Conservation (phyloP, 352 stramenopile genomes). For the Thraustochytrium striatum region DNA sequence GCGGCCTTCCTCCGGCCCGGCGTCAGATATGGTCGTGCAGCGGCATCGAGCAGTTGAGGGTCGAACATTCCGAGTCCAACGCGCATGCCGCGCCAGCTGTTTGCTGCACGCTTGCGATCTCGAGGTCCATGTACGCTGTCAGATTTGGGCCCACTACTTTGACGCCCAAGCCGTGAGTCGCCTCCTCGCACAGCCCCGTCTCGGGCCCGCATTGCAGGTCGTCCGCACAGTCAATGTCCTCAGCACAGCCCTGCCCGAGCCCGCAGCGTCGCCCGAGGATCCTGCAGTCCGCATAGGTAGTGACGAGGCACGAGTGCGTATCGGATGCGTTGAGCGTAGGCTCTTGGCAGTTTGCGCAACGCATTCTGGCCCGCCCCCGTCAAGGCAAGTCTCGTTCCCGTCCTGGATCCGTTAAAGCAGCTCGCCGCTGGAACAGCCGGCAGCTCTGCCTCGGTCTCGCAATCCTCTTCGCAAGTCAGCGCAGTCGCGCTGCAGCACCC, state of each 20-base stretch:
- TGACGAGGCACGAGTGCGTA: neutral
- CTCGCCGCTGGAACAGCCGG: neutral
- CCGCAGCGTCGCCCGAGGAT: neutral
- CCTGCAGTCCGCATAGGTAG: neutral
- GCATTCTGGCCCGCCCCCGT: constrained; percentile 22
- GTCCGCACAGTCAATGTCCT: constrained; percentile 5
- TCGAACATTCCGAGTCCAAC: neutral
- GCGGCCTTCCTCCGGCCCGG: neutral
- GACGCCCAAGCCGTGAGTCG: neutral
- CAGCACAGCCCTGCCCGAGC: neutral
- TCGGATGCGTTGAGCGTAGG: neutral
- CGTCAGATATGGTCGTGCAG: neutral
- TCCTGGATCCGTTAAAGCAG: constrained; percentile 6
- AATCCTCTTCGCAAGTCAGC: neutral
- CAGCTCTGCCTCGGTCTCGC: neutral
- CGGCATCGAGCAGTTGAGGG: constrained; percentile 25
- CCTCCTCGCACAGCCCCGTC: neutral
- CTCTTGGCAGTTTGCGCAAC: neutral
- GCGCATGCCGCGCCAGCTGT: neutral
- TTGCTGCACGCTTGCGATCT: neutral
- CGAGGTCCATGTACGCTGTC: neutral
- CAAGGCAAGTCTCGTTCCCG: constrained; percentile 23
- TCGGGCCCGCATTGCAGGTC: neutral
- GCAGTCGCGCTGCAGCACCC: neutral
- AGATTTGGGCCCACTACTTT: neutral